Evolutionary conservation across 2,329 filamentous ascomycete species (phyloP).

Genomic region (Alternaria solani): DNA sequence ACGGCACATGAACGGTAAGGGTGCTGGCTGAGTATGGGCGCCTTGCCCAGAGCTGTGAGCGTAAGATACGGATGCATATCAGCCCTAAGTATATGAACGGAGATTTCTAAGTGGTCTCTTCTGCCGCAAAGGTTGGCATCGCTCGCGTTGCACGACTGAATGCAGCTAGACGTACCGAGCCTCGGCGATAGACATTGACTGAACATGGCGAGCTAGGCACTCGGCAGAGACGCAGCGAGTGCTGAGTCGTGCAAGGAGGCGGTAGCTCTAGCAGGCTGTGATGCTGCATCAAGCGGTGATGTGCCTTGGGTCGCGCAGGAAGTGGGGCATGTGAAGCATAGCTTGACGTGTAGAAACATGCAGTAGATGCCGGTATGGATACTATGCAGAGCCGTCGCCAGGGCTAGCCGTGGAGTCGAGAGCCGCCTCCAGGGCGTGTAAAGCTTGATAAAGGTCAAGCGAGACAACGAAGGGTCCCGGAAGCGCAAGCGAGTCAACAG

Average conservation of each 20-base stretch:
- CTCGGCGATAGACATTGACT: conserved; percentile 19
- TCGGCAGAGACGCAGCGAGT: conserved; percentile 20
- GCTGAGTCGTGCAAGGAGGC: conserved; percentile 25
- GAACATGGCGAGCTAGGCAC: conserved; percentile 13
- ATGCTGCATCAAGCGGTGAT: conserved; percentile 25
- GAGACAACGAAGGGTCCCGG: conserved; percentile 6
- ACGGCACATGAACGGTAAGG: conserved; percentile 23
- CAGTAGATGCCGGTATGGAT: conserved; percentile 15
- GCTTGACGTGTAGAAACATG: conserved; percentile 18
- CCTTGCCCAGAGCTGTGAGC: conserved; percentile 10
- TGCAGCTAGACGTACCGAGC: conserved; percentile 26
- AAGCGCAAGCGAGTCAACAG: conserved; percentile 25
- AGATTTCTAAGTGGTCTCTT: conserved; percentile 17
- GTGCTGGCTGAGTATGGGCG: conserved; percentile 15
- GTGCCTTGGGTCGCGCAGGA: conserved; percentile 20
- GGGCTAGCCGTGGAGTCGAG: conserved; percentile 23
- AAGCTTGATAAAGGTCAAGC: conserved; percentile 7
- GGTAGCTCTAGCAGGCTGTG: conserved; percentile 24
- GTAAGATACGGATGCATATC: conserved; percentile 16
- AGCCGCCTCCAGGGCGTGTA: conserved; percentile 10
- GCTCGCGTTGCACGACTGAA: conserved; percentile 18
- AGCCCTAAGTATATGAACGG: conserved; percentile 21
- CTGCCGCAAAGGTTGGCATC: conserved; percentile 7
- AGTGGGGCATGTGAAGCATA: conserved; percentile 23
- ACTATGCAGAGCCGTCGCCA: conserved; percentile 12